Conservation (phyloP, 1,284 basidiomycete genomes). For the Mycena sp. region DNA sequence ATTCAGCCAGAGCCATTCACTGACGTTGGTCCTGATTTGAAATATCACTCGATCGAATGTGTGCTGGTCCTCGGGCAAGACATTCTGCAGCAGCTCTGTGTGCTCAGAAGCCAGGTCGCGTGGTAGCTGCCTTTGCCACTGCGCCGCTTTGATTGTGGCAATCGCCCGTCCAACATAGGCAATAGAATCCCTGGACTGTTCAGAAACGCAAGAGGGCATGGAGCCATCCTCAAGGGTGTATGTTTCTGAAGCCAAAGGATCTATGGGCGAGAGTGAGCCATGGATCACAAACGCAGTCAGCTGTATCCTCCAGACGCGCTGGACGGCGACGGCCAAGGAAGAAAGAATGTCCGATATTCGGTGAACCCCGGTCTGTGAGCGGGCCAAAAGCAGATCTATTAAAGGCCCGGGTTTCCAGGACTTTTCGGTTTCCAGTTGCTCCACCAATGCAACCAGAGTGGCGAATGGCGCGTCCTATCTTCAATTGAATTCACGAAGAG, state of each 20-base stretch:
- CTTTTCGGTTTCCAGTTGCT: constrained; percentile 65
- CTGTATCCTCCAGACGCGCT: constrained; percentile 83
- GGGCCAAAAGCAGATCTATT: constrained; percentile 78
- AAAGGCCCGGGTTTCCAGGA: constrained; percentile 80
- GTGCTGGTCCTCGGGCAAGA: constrained; percentile 79
- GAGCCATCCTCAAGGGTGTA: constrained; percentile 70
- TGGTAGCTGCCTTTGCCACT: constrained; percentile 82
- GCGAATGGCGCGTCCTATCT: constrained; percentile 74
- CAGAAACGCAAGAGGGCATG: constrained; percentile 80
- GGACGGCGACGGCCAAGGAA: constrained; percentile 76
- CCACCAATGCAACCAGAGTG: constrained; percentile 71
- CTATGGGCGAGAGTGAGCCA: constrained; percentile 70
- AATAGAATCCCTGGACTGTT: constrained; percentile 82
- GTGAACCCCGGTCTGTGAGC: constrained; percentile 81
- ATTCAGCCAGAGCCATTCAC: constrained; percentile 93
- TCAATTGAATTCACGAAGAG: neutral
- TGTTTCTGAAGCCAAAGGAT: constrained; percentile 67
- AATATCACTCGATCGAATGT: constrained; percentile 80
- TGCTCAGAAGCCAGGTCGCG: constrained; percentile 71
- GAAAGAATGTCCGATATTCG: constrained; percentile 78
- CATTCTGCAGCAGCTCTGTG: constrained; percentile 70
- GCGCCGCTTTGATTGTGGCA: constrained; percentile 84
- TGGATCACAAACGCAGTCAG: constrained; percentile 84
- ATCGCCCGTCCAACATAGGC: constrained; percentile 89
- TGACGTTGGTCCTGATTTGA: constrained; percentile 77